Base-by-base conservation (phyloP, 163 green algal genomes). In the Chloromonas sp. region DNA sequence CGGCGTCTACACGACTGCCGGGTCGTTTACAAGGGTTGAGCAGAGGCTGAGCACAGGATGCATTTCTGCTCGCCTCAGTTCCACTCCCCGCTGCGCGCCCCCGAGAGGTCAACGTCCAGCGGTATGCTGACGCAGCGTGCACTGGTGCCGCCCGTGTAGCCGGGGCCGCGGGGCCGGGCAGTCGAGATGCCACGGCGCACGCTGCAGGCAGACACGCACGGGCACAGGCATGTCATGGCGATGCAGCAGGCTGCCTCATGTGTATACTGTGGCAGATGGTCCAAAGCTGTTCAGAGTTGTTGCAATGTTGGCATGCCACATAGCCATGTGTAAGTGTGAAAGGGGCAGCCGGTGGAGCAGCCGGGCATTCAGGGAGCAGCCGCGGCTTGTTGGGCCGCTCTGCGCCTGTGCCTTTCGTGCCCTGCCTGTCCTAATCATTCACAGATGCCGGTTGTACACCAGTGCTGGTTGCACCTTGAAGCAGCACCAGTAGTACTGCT, bases 101-200 rank as follows among this genome's bases (percentile, higher is more conserved):
- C 83, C 0, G 70, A 60, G n/a, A 91, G 60, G 80, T 91, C 84
- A 14, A 91, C 88, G 59, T 88, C 77, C 58, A 91, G 86, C 0
- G 88, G 86, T 57, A 91, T 91, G 84, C 71, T 85, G 84, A 91
- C 85, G 80, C 87, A 90, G 62, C 81, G 66, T 14, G 81, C 81
- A 3, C n/a, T 36, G 58, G n/a, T 84, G 81, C 81, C 81, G 36
- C 81, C 70, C 84, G 86, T 90, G 71, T 88, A 88, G 71, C 87
- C 87, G 0, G 87, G 87, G 2, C 83, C 83, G 15, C 84, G 60
- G 78, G 82, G 0, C 66, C 81, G 60, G 70, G 82, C 82, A 58
- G 8, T 79, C 8, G 36, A 14, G 70, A 85, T 85, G 70, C 82
- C 82, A 8, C 2, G 58, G 11, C 82, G 70, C 58, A 85, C 82